These are phyloP conservation scores for Cryphonectria carpinicola DNA, from an alignment of 2,329 filamentous ascomycete species.

Conservation along the genomic window DNA sequence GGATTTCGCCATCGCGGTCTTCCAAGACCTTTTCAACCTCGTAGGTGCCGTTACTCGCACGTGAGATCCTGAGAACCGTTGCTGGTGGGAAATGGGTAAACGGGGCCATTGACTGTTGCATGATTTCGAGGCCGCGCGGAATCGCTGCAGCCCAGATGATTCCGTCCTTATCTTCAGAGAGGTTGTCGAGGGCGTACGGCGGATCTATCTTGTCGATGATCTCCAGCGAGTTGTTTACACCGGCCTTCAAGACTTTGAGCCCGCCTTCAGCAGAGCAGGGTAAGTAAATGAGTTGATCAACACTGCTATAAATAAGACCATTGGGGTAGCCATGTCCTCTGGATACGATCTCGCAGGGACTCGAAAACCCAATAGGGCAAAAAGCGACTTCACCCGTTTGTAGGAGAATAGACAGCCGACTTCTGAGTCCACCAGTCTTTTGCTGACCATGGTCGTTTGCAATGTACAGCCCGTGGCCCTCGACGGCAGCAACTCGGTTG, in stretches of 20 bases:
- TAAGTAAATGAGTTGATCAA: conserved; percentile 16
- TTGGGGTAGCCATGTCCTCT: conserved; percentile 18
- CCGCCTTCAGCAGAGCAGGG: conserved; percentile 13
- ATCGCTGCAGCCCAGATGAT: conserved; percentile 12
- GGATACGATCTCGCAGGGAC: conserved; percentile 11
- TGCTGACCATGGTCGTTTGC: conserved; percentile 21
- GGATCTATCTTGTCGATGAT: not conserved
- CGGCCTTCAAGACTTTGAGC: conserved; percentile 10
- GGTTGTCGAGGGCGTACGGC: conserved; percentile 13
- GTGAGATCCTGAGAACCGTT: conserved; percentile 14
- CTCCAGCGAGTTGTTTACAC: conserved; percentile 13
- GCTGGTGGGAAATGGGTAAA: conserved; percentile 7
- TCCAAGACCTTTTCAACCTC: conserved; percentile 10
- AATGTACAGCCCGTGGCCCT: conserved; percentile 8
- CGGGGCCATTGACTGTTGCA: not conserved
- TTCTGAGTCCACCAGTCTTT: conserved; percentile 9
- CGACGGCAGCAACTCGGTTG: conserved; percentile 15
- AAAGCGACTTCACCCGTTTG: conserved; percentile 17
- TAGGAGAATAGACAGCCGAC: not conserved
- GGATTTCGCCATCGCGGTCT: conserved; percentile 1
- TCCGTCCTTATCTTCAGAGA: conserved; percentile 16
- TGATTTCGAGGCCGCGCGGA: conserved; percentile 12
- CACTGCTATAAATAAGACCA: conserved; percentile 10
- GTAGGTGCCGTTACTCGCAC: not conserved
- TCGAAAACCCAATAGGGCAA: not conserved